These are phyloP conservation scores for Saccharomycopsis capsularis DNA, from an alignment of 805 yeast genomes.

Conservation along the genomic window DNA sequence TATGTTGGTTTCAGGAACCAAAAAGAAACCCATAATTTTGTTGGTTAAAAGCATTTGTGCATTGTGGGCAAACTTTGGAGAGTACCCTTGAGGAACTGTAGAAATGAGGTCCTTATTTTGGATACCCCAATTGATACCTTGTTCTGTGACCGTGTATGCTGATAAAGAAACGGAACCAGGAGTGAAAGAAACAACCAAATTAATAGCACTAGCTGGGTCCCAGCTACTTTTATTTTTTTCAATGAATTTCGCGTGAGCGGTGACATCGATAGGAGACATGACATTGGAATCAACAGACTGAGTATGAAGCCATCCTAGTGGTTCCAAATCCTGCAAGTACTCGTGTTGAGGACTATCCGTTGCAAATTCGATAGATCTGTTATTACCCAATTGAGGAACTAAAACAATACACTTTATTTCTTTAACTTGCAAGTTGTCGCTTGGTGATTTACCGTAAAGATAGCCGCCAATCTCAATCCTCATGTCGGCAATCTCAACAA, in stretches of 20 bases:
- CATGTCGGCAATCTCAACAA: conserved; percentile 74
- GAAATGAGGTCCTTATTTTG: conserved; percentile 50
- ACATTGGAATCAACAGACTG: conserved; percentile 57
- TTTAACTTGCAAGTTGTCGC: conserved; percentile 62
- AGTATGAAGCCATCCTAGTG: conserved; percentile 94
- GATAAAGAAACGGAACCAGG: conserved; percentile 81
- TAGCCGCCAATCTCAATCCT: conserved; percentile 78
- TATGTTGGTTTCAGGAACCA: conserved; percentile 74
- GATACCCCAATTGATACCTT: conserved; percentile 76
- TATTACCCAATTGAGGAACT: conserved; percentile 83
- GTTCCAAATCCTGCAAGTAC: conserved; percentile 52
- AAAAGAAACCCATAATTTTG: conserved; percentile 68
- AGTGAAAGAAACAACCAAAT: conserved; percentile 62
- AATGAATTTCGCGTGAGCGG: conserved; percentile 42
- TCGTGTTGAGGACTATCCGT: conserved; percentile 34
- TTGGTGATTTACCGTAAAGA: conserved; percentile 73
- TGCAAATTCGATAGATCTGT: conserved; percentile 59
- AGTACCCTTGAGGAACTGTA: conserved; percentile 59
- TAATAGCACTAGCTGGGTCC: conserved; percentile 38
- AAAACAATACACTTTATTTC: conserved; percentile 71
- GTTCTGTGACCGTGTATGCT: conserved; percentile 52
- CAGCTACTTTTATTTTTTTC: conserved; percentile 29
- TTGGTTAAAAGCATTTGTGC: conserved; percentile 72
- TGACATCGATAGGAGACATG: conserved; percentile 65
- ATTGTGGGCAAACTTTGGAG: conserved; percentile 48